Evolutionary conservation across 805 yeast species (phyloP).

Genomic region (Scheffersomyces lignosus): DNA sequence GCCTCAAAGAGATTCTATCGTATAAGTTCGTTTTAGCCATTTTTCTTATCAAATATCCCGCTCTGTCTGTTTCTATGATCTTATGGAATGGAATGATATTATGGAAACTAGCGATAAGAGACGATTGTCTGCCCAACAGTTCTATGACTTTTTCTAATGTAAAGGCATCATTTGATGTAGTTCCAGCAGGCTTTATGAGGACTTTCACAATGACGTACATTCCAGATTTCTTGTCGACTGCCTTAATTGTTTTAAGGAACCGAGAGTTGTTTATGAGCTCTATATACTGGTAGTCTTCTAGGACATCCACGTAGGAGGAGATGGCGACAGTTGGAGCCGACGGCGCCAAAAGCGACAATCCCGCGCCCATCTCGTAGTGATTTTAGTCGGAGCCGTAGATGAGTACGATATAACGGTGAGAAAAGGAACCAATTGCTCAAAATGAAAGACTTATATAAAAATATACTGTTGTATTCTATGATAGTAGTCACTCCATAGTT

Average conservation of each 20-base stretch:
- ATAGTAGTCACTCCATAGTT: no score
- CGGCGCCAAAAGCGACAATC: slow-evolving; percentile 82
- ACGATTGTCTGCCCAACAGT: slow-evolving; percentile 34
- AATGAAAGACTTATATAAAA: no score
- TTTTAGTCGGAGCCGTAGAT: no score
- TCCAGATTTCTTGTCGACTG: slow-evolving; percentile 66
- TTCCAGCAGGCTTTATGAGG: slow-evolving; percentile 67
- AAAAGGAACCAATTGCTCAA: slow-evolving; percentile 16
- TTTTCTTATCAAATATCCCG: slow-evolving; percentile 87
- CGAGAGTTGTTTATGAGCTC: slow-evolving; percentile 77
- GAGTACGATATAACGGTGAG: no score
- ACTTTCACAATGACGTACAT: slow-evolving; percentile 71
- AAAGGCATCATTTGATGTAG: slow-evolving; percentile 17
- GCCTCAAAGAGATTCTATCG: slow-evolving; percentile 83
- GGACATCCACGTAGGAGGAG: slow-evolving; percentile 82
- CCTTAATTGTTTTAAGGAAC: slow-evolving; percentile 82
- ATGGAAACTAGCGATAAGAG: slow-evolving; percentile 46
- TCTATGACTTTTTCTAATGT: slow-evolving; percentile 26
- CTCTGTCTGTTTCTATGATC: slow-evolving; percentile 84
- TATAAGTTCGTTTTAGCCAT: slow-evolving; percentile 76
- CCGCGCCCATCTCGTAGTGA: slow-evolving; percentile 68
- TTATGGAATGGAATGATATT: slow-evolving; percentile 72
- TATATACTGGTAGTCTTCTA: slow-evolving; percentile 72
- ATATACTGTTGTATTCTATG: no score
- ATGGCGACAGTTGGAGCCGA: slow-evolving; percentile 90